Evolutionary conservation across 2,329 filamentous ascomycete species (phyloP).

Genomic region (Aspergillus puulaauensis): DNA sequence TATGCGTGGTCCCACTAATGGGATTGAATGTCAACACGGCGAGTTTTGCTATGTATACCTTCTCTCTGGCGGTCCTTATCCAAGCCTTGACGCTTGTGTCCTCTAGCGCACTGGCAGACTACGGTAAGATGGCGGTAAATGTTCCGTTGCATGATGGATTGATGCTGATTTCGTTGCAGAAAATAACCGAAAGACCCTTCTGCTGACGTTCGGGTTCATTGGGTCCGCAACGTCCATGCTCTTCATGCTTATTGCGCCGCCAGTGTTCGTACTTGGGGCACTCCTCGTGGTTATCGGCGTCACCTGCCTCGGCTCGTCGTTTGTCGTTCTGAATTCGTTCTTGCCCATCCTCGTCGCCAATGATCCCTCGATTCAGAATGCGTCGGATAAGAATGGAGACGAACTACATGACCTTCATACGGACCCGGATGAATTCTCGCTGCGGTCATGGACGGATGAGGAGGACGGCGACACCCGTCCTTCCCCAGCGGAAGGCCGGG

Average conservation of each 20-base stretch:
- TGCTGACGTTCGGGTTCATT: conserved; percentile 75
- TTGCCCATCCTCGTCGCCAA: conserved; percentile 82
- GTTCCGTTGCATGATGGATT: neutral
- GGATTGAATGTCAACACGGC: conserved; percentile 37
- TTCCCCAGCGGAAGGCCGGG: neutral
- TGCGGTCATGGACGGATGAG: conserved; percentile 19
- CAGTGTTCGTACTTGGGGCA: conserved; percentile 73
- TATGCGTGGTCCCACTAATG: conserved; percentile 33
- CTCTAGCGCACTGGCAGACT: conserved; percentile 63
- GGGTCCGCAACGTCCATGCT: conserved; percentile 81
- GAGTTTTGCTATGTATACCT: conserved; percentile 61
- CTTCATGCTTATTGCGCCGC: conserved; percentile 75
- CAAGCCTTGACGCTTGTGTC: conserved; percentile 87
- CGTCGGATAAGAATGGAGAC: conserved; percentile 13
- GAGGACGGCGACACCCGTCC: conserved; percentile 22
- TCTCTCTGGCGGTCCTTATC: conserved; percentile 80
- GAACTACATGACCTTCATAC: conserved; percentile 26
- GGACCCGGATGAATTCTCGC: conserved; percentile 13
- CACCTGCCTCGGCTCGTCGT: conserved; percentile 84
- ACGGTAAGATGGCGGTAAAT: conserved; percentile 55
- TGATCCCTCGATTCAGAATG: conserved; percentile 57
- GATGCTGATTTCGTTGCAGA: conserved; percentile 22
- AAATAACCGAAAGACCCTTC: conserved; percentile 71
- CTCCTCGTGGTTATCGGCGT: conserved; percentile 82
- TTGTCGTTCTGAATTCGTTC: conserved; percentile 89